Evolutionary conservation across 2,329 filamentous ascomycete genomes (phyloP).

Genomic region (Paraphaeosphaeria sporulosa): DNA sequence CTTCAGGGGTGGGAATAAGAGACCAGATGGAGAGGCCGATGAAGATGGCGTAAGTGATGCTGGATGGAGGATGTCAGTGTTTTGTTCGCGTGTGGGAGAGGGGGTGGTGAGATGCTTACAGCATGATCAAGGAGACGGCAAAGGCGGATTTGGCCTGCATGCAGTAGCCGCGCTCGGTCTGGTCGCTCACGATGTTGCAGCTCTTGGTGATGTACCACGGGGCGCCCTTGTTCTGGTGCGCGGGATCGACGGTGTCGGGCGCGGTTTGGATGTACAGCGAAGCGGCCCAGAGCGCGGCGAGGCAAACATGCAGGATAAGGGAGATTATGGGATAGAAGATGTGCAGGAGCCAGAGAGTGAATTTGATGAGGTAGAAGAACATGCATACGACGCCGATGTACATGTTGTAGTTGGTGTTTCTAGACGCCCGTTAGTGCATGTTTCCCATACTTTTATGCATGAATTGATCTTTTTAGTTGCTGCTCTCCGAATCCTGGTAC

Average conservation of each 20-base stretch:
- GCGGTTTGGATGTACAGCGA: conserved; percentile 76
- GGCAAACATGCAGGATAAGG: conserved; percentile 62
- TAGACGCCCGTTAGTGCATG: conserved; percentile 45
- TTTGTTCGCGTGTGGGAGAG: background rate
- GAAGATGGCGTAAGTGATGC: conserved; percentile 67
- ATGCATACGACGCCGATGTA: conserved; percentile 78
- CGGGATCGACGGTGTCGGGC: conserved; percentile 73
- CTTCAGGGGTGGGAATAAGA: conserved; percentile 53
- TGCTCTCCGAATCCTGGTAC: background rate
- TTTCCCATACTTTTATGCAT: no score
- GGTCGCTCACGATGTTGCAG: conserved; percentile 67
- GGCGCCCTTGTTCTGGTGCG: conserved; percentile 66
- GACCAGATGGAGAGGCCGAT: conserved; percentile 66
- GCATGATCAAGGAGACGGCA: conserved; percentile 69
- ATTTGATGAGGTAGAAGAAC: conserved; percentile 77
- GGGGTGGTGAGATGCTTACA: conserved; percentile 61
- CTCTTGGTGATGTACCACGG: conserved; percentile 80
- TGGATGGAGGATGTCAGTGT: conserved; percentile 37
- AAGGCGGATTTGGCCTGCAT: conserved; percentile 73
- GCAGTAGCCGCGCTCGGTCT: conserved; percentile 66
- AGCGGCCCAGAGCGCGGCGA: conserved; percentile 69
- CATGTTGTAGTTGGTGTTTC: conserved; percentile 78
- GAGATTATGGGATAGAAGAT: conserved; percentile 73
- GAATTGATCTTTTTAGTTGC: background rate
- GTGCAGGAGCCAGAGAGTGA: conserved; percentile 73